Conservation (phyloP, 2,329 filamentous ascomycete species). For the Triangularia setosa region DNA sequence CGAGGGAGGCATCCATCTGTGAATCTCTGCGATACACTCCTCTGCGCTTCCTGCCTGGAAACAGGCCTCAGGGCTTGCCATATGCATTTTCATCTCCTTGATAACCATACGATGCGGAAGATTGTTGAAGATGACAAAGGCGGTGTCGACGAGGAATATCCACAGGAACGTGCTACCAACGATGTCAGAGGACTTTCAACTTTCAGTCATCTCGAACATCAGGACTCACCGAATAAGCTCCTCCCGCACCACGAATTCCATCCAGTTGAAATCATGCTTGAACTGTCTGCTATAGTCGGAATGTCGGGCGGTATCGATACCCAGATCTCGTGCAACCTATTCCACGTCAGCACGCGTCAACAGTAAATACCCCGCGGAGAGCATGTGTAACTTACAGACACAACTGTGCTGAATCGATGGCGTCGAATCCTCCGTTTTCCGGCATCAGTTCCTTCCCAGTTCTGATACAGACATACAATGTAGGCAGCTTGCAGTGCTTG, state of each 20-base stretch:
- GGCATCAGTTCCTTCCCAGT: conserved; percentile 36
- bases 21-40: conserved; percentile 32
- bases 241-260: conserved; percentile 32
- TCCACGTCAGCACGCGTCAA: neutral
- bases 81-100: conserved; percentile 37
- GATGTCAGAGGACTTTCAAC: neutral
- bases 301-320: conserved; percentile 29
- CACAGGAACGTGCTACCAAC: conserved; percentile 30
- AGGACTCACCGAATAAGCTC: conserved; percentile 32
- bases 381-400: conserved; percentile 30
- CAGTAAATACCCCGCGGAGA: neutral
- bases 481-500: conserved; percentile 36
- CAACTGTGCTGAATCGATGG: conserved; percentile 33
- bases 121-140: conserved; percentile 41
- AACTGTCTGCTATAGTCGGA: conserved; percentile 25
- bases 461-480: conserved; percentile 37
- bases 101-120: conserved; percentile 38
- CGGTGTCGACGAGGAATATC: conserved; percentile 37
- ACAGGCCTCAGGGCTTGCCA: conserved; percentile 34
- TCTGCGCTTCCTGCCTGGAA: conserved; percentile 35
- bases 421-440: conserved; percentile 35
- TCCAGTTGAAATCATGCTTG: conserved; percentile 32
- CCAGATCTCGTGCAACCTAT: conserved; percentile 32
- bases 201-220: neutral
- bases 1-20: conserved; percentile 26